phyloP scores from a whole-genome alignment of 495 filamentous ascomycete genomes.

The Lasiosphaeris hirsuta region DNA sequence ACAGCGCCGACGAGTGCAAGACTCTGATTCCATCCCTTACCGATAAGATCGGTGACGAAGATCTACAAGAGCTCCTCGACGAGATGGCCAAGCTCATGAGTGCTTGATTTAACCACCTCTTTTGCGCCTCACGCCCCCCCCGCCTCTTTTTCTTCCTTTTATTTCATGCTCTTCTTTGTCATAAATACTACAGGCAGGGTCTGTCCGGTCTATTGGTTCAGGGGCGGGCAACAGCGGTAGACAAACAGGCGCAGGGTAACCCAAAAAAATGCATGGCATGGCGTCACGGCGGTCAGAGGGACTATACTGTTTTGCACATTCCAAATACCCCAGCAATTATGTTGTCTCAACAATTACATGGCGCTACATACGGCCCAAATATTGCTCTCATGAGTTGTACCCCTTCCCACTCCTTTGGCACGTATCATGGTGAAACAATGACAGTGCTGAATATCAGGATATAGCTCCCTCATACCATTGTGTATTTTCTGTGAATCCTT shows the following conservation, averaged over 20 bases:
- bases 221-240: too few relatives aligned
- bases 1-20: constrained; percentile 91
- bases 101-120: constrained; percentile 1
- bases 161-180: background rate
- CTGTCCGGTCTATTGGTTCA: too few relatives aligned
- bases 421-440: too few relatives aligned
- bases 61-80: constrained; percentile 81
- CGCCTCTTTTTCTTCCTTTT: too few relatives aligned
- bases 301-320: background rate
- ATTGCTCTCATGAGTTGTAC: too few relatives aligned
- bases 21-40: constrained; percentile 87
- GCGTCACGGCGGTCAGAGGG: constrained; percentile 11
- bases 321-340: constrained; percentile 10
- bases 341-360: background rate
- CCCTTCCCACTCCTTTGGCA: too few relatives aligned
- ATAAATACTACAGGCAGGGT: too few relatives aligned
- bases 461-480: too few relatives aligned
- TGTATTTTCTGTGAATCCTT: too few relatives aligned
- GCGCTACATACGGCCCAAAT: too few relatives aligned
- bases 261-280: constrained; percentile 19
- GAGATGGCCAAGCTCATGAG: constrained; percentile 74
- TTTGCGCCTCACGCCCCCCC: background rate
- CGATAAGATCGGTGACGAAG: constrained; percentile 82
- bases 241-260: background rate
- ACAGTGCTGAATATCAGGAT: too few relatives aligned